Conservation (phyloP, 1,284 basidiomycete genomes). For the Austropuccinia psidii region DNA sequence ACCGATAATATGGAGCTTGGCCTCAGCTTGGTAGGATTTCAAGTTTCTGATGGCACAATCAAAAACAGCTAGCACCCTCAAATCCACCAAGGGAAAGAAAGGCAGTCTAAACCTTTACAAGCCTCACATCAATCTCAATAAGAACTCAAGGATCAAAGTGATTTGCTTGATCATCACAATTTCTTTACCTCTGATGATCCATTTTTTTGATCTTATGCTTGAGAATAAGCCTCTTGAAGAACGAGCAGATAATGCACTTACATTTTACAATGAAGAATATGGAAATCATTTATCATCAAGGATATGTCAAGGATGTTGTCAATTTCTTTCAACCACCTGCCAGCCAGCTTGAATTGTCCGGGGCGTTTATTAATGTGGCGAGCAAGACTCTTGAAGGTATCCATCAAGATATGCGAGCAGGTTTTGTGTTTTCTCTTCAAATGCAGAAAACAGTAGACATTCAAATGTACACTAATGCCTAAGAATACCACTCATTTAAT, state of each 20-base stretch:
- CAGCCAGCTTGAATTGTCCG: conserved; percentile 91
- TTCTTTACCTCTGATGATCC: conserved; percentile 55
- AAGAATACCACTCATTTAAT: too few relatives aligned
- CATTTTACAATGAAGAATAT: conserved; percentile 87
- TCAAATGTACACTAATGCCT: conserved; percentile 87
- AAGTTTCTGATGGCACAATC: conserved; percentile 86
- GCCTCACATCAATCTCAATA: conserved; percentile 44
- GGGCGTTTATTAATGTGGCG: conserved; percentile 62
- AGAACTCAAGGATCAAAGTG: conserved; percentile 40
- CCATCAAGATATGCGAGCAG: conserved; percentile 87
- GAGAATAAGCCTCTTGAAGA: conserved; percentile 90
- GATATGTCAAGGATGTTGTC: conserved; percentile 86
- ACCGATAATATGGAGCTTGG: conserved; percentile 76
- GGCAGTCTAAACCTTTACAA: conserved; percentile 39
- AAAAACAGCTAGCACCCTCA: conserved; percentile 74
- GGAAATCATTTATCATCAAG: conserved; percentile 94
- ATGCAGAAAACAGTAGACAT: conserved; percentile 93
- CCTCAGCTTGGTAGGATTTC: conserved; percentile 76
- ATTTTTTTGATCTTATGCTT: conserved; percentile 87
- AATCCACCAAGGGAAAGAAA: conserved; percentile 84
- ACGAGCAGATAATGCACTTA: conserved; percentile 82
- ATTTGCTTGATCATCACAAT: too few relatives aligned
- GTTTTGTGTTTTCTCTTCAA: conserved; percentile 85
- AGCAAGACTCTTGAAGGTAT: conserved; percentile 90
- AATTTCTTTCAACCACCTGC: conserved; percentile 91